Conservation (phyloP, 2,329 filamentous ascomycete genomes). For the Epichloe brachyelytri region DNA sequence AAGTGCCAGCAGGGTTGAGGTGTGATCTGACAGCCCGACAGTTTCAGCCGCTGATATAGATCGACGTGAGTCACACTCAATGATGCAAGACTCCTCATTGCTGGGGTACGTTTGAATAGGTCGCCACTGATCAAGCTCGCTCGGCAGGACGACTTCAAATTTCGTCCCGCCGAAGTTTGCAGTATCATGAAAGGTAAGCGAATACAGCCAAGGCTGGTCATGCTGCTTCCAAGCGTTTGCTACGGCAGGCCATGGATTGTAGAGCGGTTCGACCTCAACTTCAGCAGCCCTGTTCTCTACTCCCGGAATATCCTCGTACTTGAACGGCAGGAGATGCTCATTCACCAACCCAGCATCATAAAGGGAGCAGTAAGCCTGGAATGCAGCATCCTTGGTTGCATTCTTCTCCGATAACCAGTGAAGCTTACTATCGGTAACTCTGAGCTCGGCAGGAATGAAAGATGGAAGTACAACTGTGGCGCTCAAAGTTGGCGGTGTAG, state of each 20-base stretch:
- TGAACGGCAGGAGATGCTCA: conserved; percentile 60
- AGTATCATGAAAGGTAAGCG: conserved; percentile 21
- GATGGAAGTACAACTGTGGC: conserved; percentile 60
- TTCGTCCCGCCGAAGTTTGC: conserved; percentile 15
- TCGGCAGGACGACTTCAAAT: conserved; percentile 32
- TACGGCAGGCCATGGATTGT: conserved; percentile 35
- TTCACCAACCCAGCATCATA: conserved; percentile 62
- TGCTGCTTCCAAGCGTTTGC: conserved; percentile 27
- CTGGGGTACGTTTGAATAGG: conserved; percentile 29
- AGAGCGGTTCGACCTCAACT: conserved; percentile 22
- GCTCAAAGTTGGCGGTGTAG: conserved; percentile 21
- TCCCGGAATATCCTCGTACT: conserved; percentile 25
- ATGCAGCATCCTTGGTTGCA: conserved; percentile 70
- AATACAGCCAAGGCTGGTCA: conserved; percentile 13
- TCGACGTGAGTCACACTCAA: conserved; percentile 12
- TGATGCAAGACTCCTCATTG: conserved; percentile 19
- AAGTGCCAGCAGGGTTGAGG: conserved; percentile 29
- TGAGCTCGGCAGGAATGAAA: conserved; percentile 41
- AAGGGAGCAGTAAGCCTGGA: conserved; percentile 62
- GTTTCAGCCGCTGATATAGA: conserved; percentile 10
- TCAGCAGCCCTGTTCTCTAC: conserved; percentile 25
- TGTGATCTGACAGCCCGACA: conserved; percentile 25
- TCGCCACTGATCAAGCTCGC: conserved; percentile 23
- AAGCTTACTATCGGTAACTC: conserved; percentile 12
- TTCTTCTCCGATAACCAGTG: conserved; percentile 60